Evolutionary conservation across 2,329 filamentous ascomycete species (phyloP).

Genomic region (Phaeosphaeria sp.): DNA sequence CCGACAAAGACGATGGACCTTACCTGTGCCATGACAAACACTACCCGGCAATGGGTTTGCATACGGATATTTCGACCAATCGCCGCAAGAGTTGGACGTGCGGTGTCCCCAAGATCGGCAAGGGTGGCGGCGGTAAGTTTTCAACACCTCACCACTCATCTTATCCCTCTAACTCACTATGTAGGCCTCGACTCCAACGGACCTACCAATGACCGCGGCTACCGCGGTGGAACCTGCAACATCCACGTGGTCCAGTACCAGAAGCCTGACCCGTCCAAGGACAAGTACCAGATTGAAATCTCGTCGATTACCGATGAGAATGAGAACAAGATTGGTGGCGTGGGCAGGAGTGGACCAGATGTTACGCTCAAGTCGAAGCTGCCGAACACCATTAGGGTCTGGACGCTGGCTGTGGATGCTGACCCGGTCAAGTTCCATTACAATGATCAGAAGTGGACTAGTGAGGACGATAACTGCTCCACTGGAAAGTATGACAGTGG

Average conservation of each 20-base stretch:
- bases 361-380: constrained; percentile 8
- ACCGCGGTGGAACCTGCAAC: constrained; percentile 6
- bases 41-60: neutral
- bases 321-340: constrained; percentile 9
- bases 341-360: neutral
- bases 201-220: constrained; percentile 5
- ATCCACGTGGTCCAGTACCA: constrained; percentile 13
- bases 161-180: neutral
- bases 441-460: constrained; percentile 5
- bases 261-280: constrained; percentile 16
- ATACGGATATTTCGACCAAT: neutral
- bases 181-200: constrained; percentile 11
- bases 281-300: constrained; percentile 10
- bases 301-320: constrained; percentile 7
- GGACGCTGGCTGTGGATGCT: constrained; percentile 5
- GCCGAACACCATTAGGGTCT: constrained; percentile 5
- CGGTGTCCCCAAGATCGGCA: constrained; percentile 13
- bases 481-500: constrained; percentile 11
- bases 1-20: neutral
- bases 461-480: constrained; percentile 1
- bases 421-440: constrained; percentile 10
- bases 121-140: neutral
- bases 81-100: constrained; percentile 12
- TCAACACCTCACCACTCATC: neutral
- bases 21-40: neutral